Percentiles rank a stretch among this genome's conserved stretches.
Evolutionary conservation across 345 rosid species (phyloP).

Genomic region (Bruguiera gymnorhiza): DNA sequence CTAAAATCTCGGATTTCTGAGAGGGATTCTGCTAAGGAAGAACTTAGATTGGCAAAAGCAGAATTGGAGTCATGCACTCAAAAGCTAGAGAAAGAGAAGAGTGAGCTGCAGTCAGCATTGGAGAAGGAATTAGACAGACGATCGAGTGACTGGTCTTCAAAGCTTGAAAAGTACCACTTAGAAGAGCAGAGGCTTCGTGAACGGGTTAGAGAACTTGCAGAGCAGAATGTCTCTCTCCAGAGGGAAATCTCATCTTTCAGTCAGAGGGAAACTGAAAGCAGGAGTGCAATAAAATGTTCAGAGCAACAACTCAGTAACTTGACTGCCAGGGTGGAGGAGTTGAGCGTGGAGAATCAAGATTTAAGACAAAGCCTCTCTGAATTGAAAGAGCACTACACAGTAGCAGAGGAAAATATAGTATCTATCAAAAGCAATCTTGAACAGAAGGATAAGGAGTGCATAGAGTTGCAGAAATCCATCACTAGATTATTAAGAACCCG

Average conservation of each 20-base stretch:
- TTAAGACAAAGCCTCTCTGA: constrained; percentile 49
- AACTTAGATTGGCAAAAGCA: constrained; percentile 45
- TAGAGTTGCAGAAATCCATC: constrained; percentile 73
- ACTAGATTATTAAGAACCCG: constrained; percentile 64
- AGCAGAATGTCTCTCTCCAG: constrained; percentile 91
- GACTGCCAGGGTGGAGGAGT: constrained; percentile 47
- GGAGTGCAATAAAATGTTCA: constrained; percentile 46
- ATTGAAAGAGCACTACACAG: constrained; percentile 49
- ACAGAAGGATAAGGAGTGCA: constrained; percentile 89
- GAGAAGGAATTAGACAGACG: constrained; percentile 97
- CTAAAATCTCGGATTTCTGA: constrained; percentile 60
- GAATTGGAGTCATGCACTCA: constrained; percentile 53
- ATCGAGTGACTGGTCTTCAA: constrained; percentile 86
- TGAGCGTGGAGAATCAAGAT: constrained; percentile 48
- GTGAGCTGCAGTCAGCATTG: constrained; percentile 69
- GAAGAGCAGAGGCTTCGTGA: constrained; percentile 95
- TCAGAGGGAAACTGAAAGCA: constrained; percentile 68
- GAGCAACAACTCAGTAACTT: constrained; percentile 61
- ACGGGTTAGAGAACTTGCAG: constrained; percentile 93
- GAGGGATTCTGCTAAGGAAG: constrained; percentile 61
- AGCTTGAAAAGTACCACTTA: constrained; percentile 67
- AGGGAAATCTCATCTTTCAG: constrained; percentile 66
- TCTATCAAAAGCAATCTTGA: constrained; percentile 60
- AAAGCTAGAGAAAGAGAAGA: constrained; percentile 73
- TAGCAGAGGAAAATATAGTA: constrained; percentile 48